Evolutionary conservation across 139 green algal species (phyloP), one percentile per base, ranked within the genome.

Genomic region (Mychonastes homosphaera): DNA sequence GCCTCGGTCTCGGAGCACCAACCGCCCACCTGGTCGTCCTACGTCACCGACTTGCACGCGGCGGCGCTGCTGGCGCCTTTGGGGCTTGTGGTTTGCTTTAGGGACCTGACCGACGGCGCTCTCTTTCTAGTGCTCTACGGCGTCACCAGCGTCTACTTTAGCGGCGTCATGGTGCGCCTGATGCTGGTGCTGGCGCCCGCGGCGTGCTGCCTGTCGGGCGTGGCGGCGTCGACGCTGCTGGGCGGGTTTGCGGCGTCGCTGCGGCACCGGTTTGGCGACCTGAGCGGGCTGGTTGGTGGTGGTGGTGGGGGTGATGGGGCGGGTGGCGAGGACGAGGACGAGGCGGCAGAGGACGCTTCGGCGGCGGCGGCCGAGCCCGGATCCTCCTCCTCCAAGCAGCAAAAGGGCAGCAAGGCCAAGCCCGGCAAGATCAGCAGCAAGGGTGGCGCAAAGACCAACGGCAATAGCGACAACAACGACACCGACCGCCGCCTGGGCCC

Each of bases 121-220:
- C 65, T 95, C 13, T 97, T 97, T 71, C 77, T 97, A 15, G 54
- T 94, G n/a, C 74, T 97, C n/a, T 97, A 95, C 65, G 85, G 82
- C 47, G 67, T 92, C 62, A 94, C 84, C 2, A 83, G 86, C 12
- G 83, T 95, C 9, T 97, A 97, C 79, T 97, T 97, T 76, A 89
- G 78, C 0, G 84, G 86, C 1, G 86, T 94, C 38, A 94, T 92
- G 86, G 84, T 91, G 38, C 83, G 89, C 34, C 84, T 97, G 32
- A 97, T 97, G 90, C 78, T 97, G 54, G 90, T 97, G 56, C 77
- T 97, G 52, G 88, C 90, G 7, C 90, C 90, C n/a, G 88, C 88
- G 1, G 82, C 85, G 19, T 94, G 86, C 80, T 95, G 93, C 75
- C 76, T 96, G 32, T 75, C 76, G 0, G 90, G 82, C 32, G 79